Percentiles rank a stretch among this genome's conserved stretches.
These are phyloP conservation scores for Cornus suecica DNA, from an alignment of 148 eudicot species.

Conservation along the genomic window DNA sequence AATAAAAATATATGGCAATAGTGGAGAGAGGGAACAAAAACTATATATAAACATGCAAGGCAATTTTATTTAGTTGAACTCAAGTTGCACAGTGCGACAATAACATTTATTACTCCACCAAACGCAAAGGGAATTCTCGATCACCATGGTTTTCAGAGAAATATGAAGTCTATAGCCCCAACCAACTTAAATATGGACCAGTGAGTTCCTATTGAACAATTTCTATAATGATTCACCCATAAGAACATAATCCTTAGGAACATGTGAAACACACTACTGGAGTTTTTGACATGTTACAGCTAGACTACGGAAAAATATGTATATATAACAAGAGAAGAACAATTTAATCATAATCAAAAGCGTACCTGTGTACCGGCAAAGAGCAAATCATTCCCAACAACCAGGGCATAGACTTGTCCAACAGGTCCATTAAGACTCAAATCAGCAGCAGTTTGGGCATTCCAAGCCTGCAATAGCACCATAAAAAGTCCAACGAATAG, in stretches of 20 bases:
- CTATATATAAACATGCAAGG: not conserved
- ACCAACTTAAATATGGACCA: not conserved
- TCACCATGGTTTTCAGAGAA: not conserved
- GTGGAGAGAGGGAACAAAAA: not conserved
- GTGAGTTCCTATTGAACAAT: not conserved
- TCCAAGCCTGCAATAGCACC: conserved; percentile 69
- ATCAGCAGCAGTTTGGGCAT: conserved; percentile 63
- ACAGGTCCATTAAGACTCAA: conserved; percentile 82
- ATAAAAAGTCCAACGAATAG: conserved; percentile 5
- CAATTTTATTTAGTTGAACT: not conserved
- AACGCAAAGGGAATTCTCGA: not conserved
- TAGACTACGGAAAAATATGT: not conserved
- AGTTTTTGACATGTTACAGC: not conserved
- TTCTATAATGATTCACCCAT: not conserved
- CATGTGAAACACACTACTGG: not conserved
- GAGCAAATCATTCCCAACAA: conserved; percentile 84
- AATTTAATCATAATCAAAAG: not conserved
- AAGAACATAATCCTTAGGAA: not conserved
- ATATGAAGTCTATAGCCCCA: not conserved
- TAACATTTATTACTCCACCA: not conserved
- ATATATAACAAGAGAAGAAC: not conserved
- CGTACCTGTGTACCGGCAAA: conserved; percentile 87
- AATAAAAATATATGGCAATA: conserved; percentile 1
- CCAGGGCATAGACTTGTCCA: conserved; percentile 90
- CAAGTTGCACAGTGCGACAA: not conserved